A percentile compares a stretch with the other conserved stretches of the same genome.
Evolutionary conservation across 768 basidiomycete genomes (phyloP).

Genomic region (Mrakia gelida): DNA sequence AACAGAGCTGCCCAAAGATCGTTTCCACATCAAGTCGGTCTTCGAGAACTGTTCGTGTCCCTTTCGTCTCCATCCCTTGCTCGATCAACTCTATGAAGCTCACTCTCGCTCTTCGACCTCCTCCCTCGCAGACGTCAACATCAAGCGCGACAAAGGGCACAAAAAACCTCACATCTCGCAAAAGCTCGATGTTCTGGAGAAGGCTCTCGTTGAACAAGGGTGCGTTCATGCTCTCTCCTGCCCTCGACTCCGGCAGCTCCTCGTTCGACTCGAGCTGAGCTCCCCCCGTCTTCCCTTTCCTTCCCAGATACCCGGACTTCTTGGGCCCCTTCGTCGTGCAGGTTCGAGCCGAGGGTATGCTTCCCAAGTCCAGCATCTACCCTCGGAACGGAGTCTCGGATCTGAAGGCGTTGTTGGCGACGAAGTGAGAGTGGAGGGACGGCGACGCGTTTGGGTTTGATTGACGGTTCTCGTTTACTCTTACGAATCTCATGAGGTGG

Average conservation of each 20-base stretch:
- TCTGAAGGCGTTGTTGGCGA: no score
- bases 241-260: neutral
- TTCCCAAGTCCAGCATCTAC: neutral
- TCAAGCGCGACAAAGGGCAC: neutral
- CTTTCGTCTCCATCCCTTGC: neutral
- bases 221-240: neutral
- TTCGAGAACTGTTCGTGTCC: neutral
- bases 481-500: no score
- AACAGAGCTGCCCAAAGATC: neutral
- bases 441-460: no score
- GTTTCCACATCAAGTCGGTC: neutral
- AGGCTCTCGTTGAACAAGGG: slow-evolving; percentile 2
- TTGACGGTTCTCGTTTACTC: no score
- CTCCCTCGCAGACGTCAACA: neutral
- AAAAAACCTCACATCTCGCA: slow-evolving; percentile 7
- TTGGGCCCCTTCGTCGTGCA: neutral
- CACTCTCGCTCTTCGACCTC: neutral
- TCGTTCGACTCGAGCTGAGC: neutral
- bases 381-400: neutral
- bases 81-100: neutral
- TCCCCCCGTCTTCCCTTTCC: neutral
- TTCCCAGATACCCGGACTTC: neutral
- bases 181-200: neutral
- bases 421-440: no score
- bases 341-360: neutral